These are phyloP conservation scores for Gynostemma pentaphyllum DNA, from an alignment of 306 rosid species.

Conservation along the genomic window DNA sequence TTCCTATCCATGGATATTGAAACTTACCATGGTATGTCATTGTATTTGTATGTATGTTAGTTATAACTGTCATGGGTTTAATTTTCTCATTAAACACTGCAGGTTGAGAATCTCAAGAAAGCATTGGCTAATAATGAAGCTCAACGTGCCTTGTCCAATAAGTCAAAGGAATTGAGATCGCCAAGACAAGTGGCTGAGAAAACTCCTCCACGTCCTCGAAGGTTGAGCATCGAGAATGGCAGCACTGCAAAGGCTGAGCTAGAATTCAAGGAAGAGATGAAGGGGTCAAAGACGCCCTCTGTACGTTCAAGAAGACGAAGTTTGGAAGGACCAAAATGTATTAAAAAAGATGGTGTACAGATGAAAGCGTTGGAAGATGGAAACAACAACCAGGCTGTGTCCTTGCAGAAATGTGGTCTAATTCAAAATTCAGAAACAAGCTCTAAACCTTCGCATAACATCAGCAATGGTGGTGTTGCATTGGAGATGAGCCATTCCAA, in stretches of 20 bases:
- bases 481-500: conserved; percentile 14
- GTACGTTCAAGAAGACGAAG: conserved; percentile 55
- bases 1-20: background rate
- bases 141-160: conserved; percentile 20
- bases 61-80: background rate
- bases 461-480: background rate
- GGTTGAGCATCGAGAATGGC: conserved; percentile 74
- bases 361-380: conserved; percentile 27
- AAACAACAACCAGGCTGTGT: conserved; percentile 24
- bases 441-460: background rate
- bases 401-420: background rate
- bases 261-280: conserved; percentile 30
- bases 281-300: conserved; percentile 32
- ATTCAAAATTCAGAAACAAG: background rate
- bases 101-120: conserved; percentile 72
- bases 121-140: conserved; percentile 58
- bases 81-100: conserved; percentile 10
- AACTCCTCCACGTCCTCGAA: conserved; percentile 50
- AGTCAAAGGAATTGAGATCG: conserved; percentile 32
- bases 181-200: conserved; percentile 20
- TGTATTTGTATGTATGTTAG: background rate
- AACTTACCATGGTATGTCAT: too few species aligned
- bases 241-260: conserved; percentile 30
- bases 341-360: conserved; percentile 36
- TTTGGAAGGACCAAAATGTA: conserved; percentile 60